phyloP scores from a whole-genome alignment of 139 green algal genomes.

The Gonium pectorale region DNA sequence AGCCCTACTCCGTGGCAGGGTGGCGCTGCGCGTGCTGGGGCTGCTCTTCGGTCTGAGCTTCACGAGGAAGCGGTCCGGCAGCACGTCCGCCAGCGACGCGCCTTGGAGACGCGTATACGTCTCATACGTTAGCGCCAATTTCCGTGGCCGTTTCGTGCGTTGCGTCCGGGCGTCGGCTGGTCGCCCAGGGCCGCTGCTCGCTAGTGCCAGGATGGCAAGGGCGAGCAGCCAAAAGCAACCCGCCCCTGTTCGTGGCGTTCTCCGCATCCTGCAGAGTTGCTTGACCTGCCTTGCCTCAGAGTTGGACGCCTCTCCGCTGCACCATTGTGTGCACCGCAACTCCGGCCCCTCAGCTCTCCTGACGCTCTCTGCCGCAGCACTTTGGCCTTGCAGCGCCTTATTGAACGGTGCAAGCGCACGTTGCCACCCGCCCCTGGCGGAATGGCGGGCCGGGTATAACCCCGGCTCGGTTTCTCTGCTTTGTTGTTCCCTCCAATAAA shows the following conservation, averaged over 20 bases:
- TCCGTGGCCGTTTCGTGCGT: neutral
- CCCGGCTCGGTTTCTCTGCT: too few relatives aligned
- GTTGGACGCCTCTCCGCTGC: neutral
- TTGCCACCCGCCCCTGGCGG: too few relatives aligned
- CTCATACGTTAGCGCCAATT: neutral
- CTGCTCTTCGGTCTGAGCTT: conserved; percentile 1
- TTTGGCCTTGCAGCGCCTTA: too few relatives aligned
- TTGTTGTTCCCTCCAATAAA: too few relatives aligned
- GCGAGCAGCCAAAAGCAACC: neutral
- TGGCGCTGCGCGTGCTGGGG: neutral
- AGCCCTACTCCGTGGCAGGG: neutral
- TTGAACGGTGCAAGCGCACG: too few relatives aligned
- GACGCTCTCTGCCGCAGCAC: too few relatives aligned
- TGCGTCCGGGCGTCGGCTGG: neutral
- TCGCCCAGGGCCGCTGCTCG: neutral
- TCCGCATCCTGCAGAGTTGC: neutral
- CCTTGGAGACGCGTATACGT: too few relatives aligned
- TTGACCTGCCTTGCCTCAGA: neutral
- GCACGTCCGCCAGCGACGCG: neutral
- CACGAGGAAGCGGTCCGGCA: conserved; percentile 30
- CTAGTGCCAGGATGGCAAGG: neutral
- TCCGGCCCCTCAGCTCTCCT: too few relatives aligned
- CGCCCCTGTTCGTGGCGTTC: neutral
- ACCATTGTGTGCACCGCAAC: neutral
- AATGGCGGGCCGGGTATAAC: too few relatives aligned